Conservation (phyloP, 345 rosid genomes). For the Arabis alpina region DNA sequence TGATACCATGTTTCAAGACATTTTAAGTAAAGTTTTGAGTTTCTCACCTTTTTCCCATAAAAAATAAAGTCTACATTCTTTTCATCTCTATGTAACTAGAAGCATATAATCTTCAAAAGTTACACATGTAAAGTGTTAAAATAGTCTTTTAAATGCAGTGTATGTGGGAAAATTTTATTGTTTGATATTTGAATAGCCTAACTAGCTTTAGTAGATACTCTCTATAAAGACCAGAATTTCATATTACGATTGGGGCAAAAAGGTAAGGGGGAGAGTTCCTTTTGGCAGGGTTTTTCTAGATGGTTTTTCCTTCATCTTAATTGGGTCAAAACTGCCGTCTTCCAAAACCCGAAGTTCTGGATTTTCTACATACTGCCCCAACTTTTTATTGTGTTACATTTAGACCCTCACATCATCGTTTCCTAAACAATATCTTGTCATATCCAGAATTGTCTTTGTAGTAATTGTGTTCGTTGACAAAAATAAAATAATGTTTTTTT, state of each 20-base stretch:
- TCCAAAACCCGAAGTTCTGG: slow-evolving; percentile 14
- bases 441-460: not conserved
- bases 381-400: slow-evolving; percentile 22
- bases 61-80: slow-evolving; percentile 5
- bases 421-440: not conserved
- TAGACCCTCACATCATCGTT: not conserved
- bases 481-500: too few species aligned
- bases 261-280: too few species aligned
- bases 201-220: too few species aligned
- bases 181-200: too few species aligned
- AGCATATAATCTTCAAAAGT: slow-evolving; percentile 31
- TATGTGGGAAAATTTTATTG: too few species aligned
- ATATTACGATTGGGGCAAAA: too few species aligned
- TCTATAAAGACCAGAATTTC: too few species aligned
- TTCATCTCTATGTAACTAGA: slow-evolving; percentile 11
- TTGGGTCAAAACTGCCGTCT: slow-evolving; percentile 53
- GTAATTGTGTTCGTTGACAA: too few species aligned
- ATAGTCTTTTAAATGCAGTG: too few species aligned
- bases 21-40: slow-evolving; percentile 16
- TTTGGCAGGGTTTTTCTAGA: not conserved
- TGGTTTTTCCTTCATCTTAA: slow-evolving; percentile 1
- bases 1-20: slow-evolving; percentile 28
- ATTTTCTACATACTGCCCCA: not conserved
- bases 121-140: too few species aligned
- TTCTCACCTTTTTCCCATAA: not conserved